Evolutionary conservation across 495 filamentous ascomycete genomes (phyloP).

Genomic region (Aspergillus leporis): DNA sequence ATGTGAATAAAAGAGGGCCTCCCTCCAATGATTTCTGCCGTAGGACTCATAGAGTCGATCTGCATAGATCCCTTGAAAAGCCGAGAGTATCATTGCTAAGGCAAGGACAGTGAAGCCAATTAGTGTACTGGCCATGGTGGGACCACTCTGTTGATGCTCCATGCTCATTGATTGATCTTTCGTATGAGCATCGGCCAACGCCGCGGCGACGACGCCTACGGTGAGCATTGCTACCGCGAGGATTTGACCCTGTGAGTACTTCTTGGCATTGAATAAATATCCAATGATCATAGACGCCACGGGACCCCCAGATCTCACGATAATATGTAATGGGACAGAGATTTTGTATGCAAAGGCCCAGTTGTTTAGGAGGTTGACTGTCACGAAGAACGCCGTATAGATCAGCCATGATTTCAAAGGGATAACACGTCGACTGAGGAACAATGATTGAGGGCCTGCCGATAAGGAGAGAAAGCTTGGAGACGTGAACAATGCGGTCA

Average conservation of each 20-base stretch:
- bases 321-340: constrained; percentile 95
- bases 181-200: constrained; percentile 80
- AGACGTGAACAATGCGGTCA: constrained; percentile 66
- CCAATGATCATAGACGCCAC: constrained; percentile 91
- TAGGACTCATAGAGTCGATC: constrained; percentile 83
- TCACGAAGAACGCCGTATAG: constrained; percentile 88
- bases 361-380: constrained; percentile 93
- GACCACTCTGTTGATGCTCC: constrained; percentile 13
- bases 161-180: constrained; percentile 59
- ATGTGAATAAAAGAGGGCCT: constrained; percentile 94
- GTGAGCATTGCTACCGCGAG: constrained; percentile 79
- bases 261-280: constrained; percentile 73
- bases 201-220: constrained; percentile 79
- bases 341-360: constrained; percentile 97
- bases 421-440: constrained; percentile 74
- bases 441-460: constrained; percentile 59
- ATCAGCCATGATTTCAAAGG: constrained; percentile 82
- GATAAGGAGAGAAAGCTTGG: constrained; percentile 76
- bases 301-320: constrained; percentile 89
- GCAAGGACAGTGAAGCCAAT: constrained; percentile 82
- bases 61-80: constrained; percentile 92
- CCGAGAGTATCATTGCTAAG: constrained; percentile 84
- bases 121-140: constrained; percentile 48
- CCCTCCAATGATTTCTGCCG: constrained; percentile 83
- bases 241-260: constrained; percentile 78